Percentiles rank a stretch among this genome's conserved stretches.
These are phyloP conservation scores for Rhytidhysteron rufulum DNA, from an alignment of 2,329 filamentous ascomycete species.

Conservation along the genomic window DNA sequence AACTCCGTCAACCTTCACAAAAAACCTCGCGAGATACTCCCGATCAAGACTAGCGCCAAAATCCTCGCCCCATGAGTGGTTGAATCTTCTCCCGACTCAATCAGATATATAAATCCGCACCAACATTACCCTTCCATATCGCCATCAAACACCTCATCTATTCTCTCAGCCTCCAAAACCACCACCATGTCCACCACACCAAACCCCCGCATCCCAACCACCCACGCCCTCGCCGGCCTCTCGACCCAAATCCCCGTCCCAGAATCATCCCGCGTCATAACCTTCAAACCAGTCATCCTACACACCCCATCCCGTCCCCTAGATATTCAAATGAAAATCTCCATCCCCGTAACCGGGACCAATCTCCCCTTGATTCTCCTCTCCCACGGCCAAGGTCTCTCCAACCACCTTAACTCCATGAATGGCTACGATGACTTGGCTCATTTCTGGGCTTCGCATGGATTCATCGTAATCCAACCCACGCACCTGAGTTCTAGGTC, in stretches of 20 bases:
- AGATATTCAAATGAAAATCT: neutral
- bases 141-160: too few relatives aligned
- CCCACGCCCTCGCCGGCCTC: neutral
- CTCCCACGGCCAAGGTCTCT: slow-evolving; percentile 39
- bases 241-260: neutral
- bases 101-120: too few relatives aligned
- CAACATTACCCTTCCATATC: too few relatives aligned
- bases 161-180: too few relatives aligned
- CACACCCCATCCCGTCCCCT: neutral
- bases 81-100: too few relatives aligned
- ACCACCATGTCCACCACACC: neutral
- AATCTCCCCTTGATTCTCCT: slow-evolving; percentile 40
- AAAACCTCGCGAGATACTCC: too few relatives aligned
- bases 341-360: slow-evolving; percentile 21
- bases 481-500: neutral
- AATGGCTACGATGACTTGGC: slow-evolving; percentile 12
- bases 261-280: neutral
- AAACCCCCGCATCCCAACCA: neutral
- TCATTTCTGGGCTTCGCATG: neutral
- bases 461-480: slow-evolving; percentile 1
- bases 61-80: too few relatives aligned
- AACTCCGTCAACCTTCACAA: too few relatives aligned
- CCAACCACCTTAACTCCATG: slow-evolving; percentile 39
- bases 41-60: too few relatives aligned
- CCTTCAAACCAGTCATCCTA: neutral